Base-by-base conservation (phyloP, 225 moss, liverwort and hornwort species). In the Antitrichia curtipendula region DNA sequence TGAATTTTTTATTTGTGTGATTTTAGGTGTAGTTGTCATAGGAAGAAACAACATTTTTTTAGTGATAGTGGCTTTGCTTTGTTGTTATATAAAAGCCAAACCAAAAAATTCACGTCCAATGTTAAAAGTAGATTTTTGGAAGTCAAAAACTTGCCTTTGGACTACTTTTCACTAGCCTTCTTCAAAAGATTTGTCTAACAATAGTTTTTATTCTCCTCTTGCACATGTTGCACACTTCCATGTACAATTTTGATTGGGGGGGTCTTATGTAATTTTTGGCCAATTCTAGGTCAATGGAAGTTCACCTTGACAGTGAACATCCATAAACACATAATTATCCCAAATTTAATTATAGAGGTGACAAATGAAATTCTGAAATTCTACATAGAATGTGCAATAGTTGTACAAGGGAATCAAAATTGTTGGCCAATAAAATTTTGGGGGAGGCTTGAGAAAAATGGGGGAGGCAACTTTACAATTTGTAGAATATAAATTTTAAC, bases 261-360 rank as follows among this genome's bases (percentile, higher is more conserved):
- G 14, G 4, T 2, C 5, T 43, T 43, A 16, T 9, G 1, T 16
- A 71, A 71, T 16, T 8, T 71, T 71, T 71, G 43, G 16, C 0
- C 1, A 3, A 71, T 28, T 10, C 2, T 71, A 9, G 1, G 28
- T 45, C 3, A 28, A 17, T 28, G 1, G 6, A 43, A 28, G 43
- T 71, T 16, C 0, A 1, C 0, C 6, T 0, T 6, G 0, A 28
- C 1, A 28, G 2, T 28, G 2, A 43, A 28, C 27, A 27, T 16
- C 0, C 0, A 9, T 71, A 0, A 2, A 43, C 1, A 47, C 0
- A 11, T 0, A 10, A 72, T 45, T 10, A 3, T 2, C 2, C 3
- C 2, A 47, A 14, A 53, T 0, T 53, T 36, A n/a, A n/a, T n/a
- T n/a, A 8, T 0, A 52, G 0, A 75, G 52, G 14, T 50, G 34